Conservation (phyloP, 2,329 filamentous ascomycete genomes). For the Orbilia blumenaviensis region DNA sequence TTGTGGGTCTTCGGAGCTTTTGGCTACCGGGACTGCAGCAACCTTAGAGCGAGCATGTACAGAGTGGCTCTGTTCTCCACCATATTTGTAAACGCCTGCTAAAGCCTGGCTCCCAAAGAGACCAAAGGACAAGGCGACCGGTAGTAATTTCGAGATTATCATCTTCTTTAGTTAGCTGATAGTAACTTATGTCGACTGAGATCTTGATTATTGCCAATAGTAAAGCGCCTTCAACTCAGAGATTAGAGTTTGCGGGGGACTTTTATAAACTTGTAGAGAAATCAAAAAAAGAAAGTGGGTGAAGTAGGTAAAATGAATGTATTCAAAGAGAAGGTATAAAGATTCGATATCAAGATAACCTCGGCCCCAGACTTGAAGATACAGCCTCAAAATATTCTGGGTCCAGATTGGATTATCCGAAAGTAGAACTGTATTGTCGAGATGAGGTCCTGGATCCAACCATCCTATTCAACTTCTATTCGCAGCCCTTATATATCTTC, state of each 20-base stretch:
- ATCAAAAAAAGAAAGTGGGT: neutral
- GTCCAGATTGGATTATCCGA: no score
- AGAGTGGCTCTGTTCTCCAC: neutral
- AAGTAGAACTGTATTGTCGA: no score
- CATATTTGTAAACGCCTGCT: slow-evolving; percentile 3
- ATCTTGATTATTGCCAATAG: neutral
- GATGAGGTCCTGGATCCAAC: no score
- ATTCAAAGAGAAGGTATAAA: neutral
- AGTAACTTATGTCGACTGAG: neutral
- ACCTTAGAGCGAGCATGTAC: neutral
- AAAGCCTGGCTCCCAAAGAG: neutral
- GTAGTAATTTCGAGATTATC: neutral
- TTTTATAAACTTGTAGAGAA: no score
- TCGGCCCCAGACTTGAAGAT: neutral
- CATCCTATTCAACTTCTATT: no score
- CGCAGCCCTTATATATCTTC: no score
- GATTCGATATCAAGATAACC: neutral
- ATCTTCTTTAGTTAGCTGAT: neutral
- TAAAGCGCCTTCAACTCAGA: neutral
- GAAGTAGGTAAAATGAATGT: neutral
- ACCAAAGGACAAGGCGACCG: neutral
- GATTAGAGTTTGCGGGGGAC: neutral
- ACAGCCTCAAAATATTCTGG: no score
- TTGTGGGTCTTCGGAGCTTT: neutral
- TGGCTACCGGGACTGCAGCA: neutral